A percentile compares a stretch with the other conserved stretches of the same genome.
Conservation (phyloP, 805 yeast species). For the Starmera caribaea region DNA sequence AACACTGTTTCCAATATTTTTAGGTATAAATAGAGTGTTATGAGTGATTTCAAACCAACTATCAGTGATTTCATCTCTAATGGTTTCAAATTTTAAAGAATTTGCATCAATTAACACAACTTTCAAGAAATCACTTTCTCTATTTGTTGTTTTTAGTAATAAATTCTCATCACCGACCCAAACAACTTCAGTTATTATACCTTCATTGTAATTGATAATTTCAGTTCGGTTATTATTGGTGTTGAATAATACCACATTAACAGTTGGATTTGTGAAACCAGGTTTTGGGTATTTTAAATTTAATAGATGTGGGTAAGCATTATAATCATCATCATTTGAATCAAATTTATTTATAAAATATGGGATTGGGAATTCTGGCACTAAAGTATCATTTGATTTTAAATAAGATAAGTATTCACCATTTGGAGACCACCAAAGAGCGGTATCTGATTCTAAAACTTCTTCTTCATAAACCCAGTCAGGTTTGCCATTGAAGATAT, state of each 20-base stretch:
- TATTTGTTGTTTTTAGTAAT: conserved; percentile 48
- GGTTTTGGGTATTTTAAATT: conserved; percentile 77
- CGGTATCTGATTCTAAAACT: conserved; percentile 58
- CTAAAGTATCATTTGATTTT: conserved; percentile 63
- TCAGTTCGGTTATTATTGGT: conserved; percentile 20
- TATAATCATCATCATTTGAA: conserved; percentile 29
- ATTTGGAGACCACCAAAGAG: conserved; percentile 82
- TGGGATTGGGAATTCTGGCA: conserved; percentile 65
- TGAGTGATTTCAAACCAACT: conserved; percentile 77
- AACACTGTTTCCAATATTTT: conserved; percentile 27
- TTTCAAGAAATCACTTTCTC: conserved; percentile 58
- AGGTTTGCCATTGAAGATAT: conserved; percentile 78
- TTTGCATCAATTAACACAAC: conserved; percentile 43
- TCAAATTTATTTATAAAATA: conserved; percentile 38
- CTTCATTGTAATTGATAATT: conserved; percentile 32
- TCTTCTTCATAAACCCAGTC: conserved; percentile 96
- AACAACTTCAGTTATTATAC: conserved; percentile 51
- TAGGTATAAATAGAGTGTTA: conserved; percentile 49
- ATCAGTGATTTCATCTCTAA: conserved; percentile 38
- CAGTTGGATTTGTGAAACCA: conserved; percentile 66
- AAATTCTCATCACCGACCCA: conserved; percentile 55
- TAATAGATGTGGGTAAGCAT: conserved; percentile 50
- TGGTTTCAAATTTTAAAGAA: conserved; percentile 24
- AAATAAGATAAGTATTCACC: conserved; percentile 58
- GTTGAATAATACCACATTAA: conserved; percentile 41